Evolutionary conservation across 2,329 filamentous ascomycete genomes (phyloP), one percentile per base, ranked within the genome.

Genomic region (Aspergillus unguis): DNA sequence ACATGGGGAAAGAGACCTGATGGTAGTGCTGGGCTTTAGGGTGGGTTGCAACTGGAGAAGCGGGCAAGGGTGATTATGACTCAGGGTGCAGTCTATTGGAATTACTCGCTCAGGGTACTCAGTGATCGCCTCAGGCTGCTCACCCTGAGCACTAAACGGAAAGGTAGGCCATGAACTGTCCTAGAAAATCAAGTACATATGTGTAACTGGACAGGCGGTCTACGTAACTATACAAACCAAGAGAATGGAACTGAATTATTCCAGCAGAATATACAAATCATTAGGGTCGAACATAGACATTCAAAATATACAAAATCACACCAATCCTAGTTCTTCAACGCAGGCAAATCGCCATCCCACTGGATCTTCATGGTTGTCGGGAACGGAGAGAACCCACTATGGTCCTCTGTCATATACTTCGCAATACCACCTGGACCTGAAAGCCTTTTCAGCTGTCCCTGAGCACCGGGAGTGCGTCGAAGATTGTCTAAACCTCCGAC

Each of bases 361-460:
- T 69, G 65, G 7, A 76, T 64, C 59, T 75, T 75, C 72, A 76
- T 73, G 3, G 71, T 73, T 5, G 64, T 63, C 6, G 75, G 75
- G 58, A 75, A 76, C 2, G 75, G 72, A 27, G 65, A 73, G 57
- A 71, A 72, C 28, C 65, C 63, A 48, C 70, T 71, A 38, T 75
- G 72, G 49, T 77, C 68, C 31, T 71, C 68, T 48, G 69, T 66
- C 73, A 77, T 75, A 52, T 75, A 77, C 53, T 70, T 68, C 5
- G 71, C 65, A 41, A 77, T 65, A 4, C 72, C 73, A 38, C 69
- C 73, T 11, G 68, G 64, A 8, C 65, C 70, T 27, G 65, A 55
- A 29, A 74, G 62, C 50, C 65, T 73, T 60, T 75, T 74, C 53
- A 75, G 55, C 9, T 68, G 58, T 5, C 73, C 72, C 56, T 75